Evolutionary conservation across 805 yeast species (phyloP), one percentile per base, ranked within the genome.

Genomic region (Ogataea corticis): DNA sequence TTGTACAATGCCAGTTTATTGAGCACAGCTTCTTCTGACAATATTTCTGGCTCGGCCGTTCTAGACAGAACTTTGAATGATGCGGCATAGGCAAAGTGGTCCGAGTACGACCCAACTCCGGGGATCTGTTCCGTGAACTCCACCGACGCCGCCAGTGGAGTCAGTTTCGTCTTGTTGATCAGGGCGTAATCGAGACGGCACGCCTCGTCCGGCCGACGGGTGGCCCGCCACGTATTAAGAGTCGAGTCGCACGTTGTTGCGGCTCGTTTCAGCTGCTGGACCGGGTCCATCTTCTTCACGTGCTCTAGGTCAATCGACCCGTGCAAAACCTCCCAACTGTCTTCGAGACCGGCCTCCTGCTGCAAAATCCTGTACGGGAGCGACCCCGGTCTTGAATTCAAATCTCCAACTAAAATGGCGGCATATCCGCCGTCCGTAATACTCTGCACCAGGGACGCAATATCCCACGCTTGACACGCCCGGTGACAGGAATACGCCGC

Each of bases 391-490:
- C 82, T 76, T 3, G 94, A 86, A 62, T 94, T 94, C 59, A 94
- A 75, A 66, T 94, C 99, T 2, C 99, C 99, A 27, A 91, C 97
- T 42, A 90, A 81, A 25, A 94, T 76, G 0, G 87, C 92, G 1
- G 91, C 85, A 62, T 88, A 85, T 0, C 97, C 96, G 0, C 92
- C 85, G 44, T 71, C 72, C 36, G 73, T 72, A 37, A 91, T 75
- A 30, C 82, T 65, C 14, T 73, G 73, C 1, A 86, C 81, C 29
- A 90, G 48, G 41, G 80, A 77, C 28, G 94, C 76, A 62, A 94
- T 79, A 62, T 91, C 97, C 98, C 98, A 94, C 0, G 98, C 97
- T 66, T 94, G 99, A 46, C 94, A 79, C 0, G 97, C 83, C 39
- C 99, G 72, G 61, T 94, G 98, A 55, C 96, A 87, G 3, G 82